Conservation (phyloP, 495 filamentous ascomycete genomes). For the Letharia lupina region DNA sequence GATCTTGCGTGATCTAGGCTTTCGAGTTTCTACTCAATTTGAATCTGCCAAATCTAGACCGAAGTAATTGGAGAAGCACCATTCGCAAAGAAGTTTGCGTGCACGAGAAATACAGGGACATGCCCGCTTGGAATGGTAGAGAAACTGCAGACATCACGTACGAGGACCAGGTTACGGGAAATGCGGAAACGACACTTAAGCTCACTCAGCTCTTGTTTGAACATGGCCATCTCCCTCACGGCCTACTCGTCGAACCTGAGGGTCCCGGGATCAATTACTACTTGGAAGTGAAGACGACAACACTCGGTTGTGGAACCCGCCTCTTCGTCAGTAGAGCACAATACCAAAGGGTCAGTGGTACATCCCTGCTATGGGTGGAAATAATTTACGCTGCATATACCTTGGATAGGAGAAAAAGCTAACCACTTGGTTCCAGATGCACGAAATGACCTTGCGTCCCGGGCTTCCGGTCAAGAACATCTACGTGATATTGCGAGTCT, state of each 20-base stretch:
- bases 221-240: too few species aligned
- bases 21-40: neutral
- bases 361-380: neutral
- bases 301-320: neutral
- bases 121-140: too few species aligned
- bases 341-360: neutral
- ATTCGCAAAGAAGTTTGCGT: neutral
- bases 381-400: neutral
- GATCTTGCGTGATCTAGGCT: too few species aligned
- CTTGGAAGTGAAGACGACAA: conserved; percentile 1
- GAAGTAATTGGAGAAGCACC: neutral
- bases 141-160: conserved; percentile 5
- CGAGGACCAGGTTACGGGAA: neutral
- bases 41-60: neutral
- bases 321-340: conserved; percentile 7
- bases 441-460: neutral
- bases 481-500: conserved; percentile 40
- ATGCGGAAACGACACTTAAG: too few species aligned
- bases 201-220: too few species aligned
- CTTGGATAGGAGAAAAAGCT: neutral
- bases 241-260: neutral
- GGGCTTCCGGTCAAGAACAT: conserved; percentile 18
- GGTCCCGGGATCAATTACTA: neutral
- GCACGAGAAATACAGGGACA: too few species aligned
- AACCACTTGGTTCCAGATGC: neutral